Evolutionary conservation across 148 eudicot species (phyloP).

Genomic region (Chenopodium formosanum): DNA sequence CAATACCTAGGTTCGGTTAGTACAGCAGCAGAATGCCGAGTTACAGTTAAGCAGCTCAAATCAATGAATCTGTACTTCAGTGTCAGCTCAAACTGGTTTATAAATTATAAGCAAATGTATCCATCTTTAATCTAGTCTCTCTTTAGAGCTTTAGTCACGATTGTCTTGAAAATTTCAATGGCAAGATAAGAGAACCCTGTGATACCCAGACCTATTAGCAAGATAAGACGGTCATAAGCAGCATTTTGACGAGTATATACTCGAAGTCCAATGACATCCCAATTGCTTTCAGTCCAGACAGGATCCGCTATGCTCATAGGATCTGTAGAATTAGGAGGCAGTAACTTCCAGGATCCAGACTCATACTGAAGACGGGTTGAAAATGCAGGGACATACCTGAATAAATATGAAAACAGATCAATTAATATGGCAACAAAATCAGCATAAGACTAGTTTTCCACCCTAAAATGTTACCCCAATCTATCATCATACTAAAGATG

Average conservation of each 20-base stretch:
- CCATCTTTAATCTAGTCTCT: slow-evolving; percentile 42
- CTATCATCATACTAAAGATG: neutral
- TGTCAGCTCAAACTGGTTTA: neutral
- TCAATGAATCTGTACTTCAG: neutral
- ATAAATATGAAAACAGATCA: neutral
- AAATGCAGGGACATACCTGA: slow-evolving; percentile 90
- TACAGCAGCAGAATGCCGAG: neutral
- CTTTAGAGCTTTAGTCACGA: slow-evolving; percentile 67
- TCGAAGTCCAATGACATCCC: slow-evolving; percentile 61
- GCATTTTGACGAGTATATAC: slow-evolving; percentile 56
- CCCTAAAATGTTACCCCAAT: neutral
- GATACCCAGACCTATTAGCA: slow-evolving; percentile 57
- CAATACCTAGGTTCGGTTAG: neutral
- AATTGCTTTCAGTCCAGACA: slow-evolving; percentile 97
- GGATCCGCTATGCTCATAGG: slow-evolving; percentile 64
- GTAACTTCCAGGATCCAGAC: slow-evolving; percentile 65
- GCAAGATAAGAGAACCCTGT: slow-evolving; percentile 60
- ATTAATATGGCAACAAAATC: neutral
- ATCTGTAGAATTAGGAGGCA: slow-evolving; percentile 67
- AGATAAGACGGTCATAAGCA: slow-evolving; percentile 53
- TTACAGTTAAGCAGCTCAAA: neutral
- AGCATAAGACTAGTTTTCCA: neutral
- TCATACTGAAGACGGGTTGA: slow-evolving; percentile 81
- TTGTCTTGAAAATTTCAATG: slow-evolving; percentile 44
- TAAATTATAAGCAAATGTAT: neutral